Percentiles rank a stretch among this genome's conserved stretches.
These are phyloP conservation scores for Botryosphaeria agaves DNA, from an alignment of 2,329 filamentous ascomycete species.

Conservation along the genomic window DNA sequence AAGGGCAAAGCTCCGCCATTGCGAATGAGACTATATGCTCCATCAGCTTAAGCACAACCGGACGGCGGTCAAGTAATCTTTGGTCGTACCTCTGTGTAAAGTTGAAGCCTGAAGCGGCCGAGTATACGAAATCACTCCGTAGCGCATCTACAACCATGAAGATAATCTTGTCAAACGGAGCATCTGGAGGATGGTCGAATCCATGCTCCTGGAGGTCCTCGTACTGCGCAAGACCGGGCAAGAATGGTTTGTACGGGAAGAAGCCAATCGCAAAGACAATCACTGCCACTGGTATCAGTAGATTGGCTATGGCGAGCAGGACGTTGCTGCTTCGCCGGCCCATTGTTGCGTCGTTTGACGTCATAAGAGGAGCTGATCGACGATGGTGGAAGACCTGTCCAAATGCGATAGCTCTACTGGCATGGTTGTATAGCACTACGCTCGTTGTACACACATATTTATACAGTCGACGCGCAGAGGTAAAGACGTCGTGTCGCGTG, in stretches of 20 bases:
- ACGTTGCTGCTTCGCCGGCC: conserved; percentile 2
- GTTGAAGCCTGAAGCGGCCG: conserved; percentile 58
- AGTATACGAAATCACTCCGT: conserved; percentile 89
- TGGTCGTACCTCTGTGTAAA: conserved; percentile 65
- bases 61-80: neutral
- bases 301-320: conserved; percentile 48
- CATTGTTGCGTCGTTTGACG: neutral
- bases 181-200: conserved; percentile 39
- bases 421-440: no score
- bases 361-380: no score
- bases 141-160: conserved; percentile 98
- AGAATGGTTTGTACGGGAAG: conserved; percentile 92
- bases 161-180: conserved; percentile 74
- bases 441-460: no score
- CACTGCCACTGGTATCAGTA: conserved; percentile 54
- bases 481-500: no score
- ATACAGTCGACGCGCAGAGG: no score
- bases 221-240: conserved; percentile 66
- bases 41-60: no score
- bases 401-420: no score
- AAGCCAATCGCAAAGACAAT: conserved; percentile 71
- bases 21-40: conserved; percentile 57
- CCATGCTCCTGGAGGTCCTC: conserved; percentile 34
- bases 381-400: no score
- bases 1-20: conserved; percentile 76